Percentiles rank a stretch among this genome's conserved stretches.
Conservation (phyloP, 2,329 filamentous ascomycete species). For the Parafenestella ontariensis region DNA sequence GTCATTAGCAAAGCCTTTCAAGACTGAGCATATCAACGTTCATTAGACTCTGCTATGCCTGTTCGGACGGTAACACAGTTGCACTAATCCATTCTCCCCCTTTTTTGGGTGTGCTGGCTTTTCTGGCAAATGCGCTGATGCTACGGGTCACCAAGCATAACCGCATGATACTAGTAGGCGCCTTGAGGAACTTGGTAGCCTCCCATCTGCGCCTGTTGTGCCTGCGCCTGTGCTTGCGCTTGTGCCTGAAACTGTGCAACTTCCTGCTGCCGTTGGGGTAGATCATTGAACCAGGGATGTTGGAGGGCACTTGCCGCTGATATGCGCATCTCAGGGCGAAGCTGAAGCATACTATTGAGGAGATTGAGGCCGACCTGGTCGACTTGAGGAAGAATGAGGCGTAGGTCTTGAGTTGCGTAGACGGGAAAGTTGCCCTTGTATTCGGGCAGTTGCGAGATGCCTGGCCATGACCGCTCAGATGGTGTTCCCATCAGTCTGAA, state of each 20-base stretch:
- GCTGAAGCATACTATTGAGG: constrained; percentile 87
- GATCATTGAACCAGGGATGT: constrained; percentile 90
- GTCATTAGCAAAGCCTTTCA: background rate
- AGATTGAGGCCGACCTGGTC: constrained; percentile 87
- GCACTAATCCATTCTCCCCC: background rate
- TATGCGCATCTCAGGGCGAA: constrained; percentile 89
- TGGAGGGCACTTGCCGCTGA: constrained; percentile 84
- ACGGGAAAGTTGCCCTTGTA: constrained; percentile 96
- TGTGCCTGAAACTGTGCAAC: constrained; percentile 42
- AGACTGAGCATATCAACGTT: background rate
- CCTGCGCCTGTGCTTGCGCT: constrained; percentile 40
- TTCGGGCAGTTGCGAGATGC: constrained; percentile 93
- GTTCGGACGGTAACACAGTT: background rate
- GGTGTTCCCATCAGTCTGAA: constrained; percentile 99
- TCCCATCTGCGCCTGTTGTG: constrained; percentile 48
- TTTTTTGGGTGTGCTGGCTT: background rate
- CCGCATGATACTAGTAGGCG: constrained; percentile 39
- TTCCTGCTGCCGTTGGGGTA: constrained; percentile 61
- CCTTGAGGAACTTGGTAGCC: constrained; percentile 48
- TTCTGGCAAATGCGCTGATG: background rate
- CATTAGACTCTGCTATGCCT: background rate
- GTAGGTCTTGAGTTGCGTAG: constrained; percentile 89
- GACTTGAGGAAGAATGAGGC: constrained; percentile 86
- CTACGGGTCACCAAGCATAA: background rate
- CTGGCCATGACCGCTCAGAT: constrained; percentile 93